Evolutionary conservation across 1,284 basidiomycete species (phyloP).

Genomic region (Coriolopsis trogii): DNA sequence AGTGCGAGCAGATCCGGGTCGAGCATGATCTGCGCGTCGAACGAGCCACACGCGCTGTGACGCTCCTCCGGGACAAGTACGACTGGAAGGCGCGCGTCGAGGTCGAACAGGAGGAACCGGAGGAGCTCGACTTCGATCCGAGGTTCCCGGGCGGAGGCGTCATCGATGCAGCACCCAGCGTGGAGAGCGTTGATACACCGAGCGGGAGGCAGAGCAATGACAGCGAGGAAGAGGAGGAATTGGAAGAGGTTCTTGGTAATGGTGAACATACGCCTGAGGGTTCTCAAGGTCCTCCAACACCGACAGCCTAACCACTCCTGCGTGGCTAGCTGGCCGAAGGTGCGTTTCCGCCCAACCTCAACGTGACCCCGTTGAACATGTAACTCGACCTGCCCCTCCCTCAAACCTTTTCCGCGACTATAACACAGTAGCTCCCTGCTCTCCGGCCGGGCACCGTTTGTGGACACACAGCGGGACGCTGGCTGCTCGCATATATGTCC

Average conservation of each 20-base stretch:
- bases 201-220: constrained; percentile 36
- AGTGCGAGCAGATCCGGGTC: constrained; percentile 64
- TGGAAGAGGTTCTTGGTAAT: constrained; percentile 40
- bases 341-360: too few relatives aligned
- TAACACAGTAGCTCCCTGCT: too few relatives aligned
- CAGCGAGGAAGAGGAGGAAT: constrained; percentile 47
- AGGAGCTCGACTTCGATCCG: constrained; percentile 71
- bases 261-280: constrained; percentile 34
- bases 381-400: too few relatives aligned
- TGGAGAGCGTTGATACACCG: constrained; percentile 29
- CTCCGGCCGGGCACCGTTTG: too few relatives aligned
- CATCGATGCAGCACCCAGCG: constrained; percentile 18
- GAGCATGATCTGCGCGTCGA: constrained; percentile 75
- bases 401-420: too few relatives aligned
- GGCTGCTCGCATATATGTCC: too few relatives aligned
- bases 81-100: constrained; percentile 77
- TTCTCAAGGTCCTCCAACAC: constrained; percentile 21
- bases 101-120: constrained; percentile 74
- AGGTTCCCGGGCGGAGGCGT: constrained; percentile 30
- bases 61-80: constrained; percentile 72
- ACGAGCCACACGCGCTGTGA: constrained; percentile 70
- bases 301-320: too few relatives aligned
- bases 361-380: too few relatives aligned
- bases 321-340: too few relatives aligned
- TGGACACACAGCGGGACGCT: too few relatives aligned